Conservation (phyloP, 1,139 yeast genomes). For the Suhomyces wounanorum region DNA sequence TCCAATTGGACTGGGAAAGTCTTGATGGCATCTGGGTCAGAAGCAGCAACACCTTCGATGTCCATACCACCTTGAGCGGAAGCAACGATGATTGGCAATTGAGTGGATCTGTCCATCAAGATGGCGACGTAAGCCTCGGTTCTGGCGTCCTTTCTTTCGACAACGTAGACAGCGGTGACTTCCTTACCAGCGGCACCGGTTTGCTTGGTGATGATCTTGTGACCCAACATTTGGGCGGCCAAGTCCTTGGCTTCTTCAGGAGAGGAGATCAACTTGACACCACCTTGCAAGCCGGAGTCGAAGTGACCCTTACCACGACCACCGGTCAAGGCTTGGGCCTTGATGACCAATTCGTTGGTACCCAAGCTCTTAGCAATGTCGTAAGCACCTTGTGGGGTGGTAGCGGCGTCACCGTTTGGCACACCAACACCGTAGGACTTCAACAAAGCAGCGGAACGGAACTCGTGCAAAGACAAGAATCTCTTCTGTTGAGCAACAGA, state of each 20-base stretch:
- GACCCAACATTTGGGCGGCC: constrained; percentile 87
- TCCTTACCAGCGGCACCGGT: constrained; percentile 97
- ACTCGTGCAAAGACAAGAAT: constrained; percentile 89
- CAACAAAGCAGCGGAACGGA: constrained; percentile 89
- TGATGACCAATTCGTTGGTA: constrained; percentile 83
- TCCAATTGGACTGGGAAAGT: constrained; percentile 79
- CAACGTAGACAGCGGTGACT: constrained; percentile 95
- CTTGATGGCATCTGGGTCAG: constrained; percentile 89
- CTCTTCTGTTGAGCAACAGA: constrained; percentile 45
- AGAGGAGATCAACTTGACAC: constrained; percentile 86
- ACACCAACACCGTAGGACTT: constrained; percentile 84
- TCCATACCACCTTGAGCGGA: constrained; percentile 99
- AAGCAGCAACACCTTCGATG: constrained; percentile 96
- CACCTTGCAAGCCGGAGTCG: constrained; percentile 94
- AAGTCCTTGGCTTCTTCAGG: constrained; percentile 86
- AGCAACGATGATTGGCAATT: constrained; percentile 91
- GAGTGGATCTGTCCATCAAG: constrained; percentile 89
- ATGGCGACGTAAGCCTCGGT: constrained; percentile 96
- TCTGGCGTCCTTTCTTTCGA: constrained; percentile 89
- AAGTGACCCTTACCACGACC: constrained; percentile 99
- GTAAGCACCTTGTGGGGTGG: constrained; percentile 85
- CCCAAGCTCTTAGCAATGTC: constrained; percentile 69
- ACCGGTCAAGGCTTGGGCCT: constrained; percentile 98
- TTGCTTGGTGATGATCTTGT: constrained; percentile 95
- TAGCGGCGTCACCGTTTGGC: constrained; percentile 90